A percentile compares a stretch with the other conserved stretches of the same genome.
Evolutionary conservation across 2,329 filamentous ascomycete species (phyloP).

Genomic region (Claviceps purpurea): DNA sequence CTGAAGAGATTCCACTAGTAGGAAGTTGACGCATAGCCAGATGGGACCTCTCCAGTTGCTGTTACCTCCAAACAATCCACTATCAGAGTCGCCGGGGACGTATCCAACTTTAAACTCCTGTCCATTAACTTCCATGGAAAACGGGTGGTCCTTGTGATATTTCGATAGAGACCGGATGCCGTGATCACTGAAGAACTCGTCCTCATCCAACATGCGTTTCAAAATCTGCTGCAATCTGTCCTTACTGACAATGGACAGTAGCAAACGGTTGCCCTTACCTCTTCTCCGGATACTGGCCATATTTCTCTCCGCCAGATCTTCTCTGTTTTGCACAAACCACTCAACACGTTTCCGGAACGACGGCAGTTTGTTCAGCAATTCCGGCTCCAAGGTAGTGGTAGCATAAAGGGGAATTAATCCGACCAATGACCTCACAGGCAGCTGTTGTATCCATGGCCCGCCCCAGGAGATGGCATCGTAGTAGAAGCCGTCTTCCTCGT

Average conservation of each 20-base stretch:
- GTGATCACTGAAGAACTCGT: constrained; percentile 81
- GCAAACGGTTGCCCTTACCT: constrained; percentile 77
- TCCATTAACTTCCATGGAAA: constrained; percentile 90
- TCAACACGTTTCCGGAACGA: constrained; percentile 86
- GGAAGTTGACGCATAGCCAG: constrained; percentile 92
- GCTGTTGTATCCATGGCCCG: constrained; percentile 81
- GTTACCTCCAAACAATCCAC: constrained; percentile 88
- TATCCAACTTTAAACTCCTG: constrained; percentile 81
- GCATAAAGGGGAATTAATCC: constrained; percentile 89
- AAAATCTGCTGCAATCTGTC: constrained; percentile 84
- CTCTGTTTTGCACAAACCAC: constrained; percentile 84
- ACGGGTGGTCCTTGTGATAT: constrained; percentile 78
- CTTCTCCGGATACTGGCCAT: constrained; percentile 86
- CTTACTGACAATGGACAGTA: constrained; percentile 83
- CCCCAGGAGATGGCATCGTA: constrained; percentile 97
- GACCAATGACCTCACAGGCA: constrained; percentile 83
- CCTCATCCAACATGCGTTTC: constrained; percentile 82
- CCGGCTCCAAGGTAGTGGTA: constrained; percentile 82
- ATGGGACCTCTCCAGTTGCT: constrained; percentile 96
- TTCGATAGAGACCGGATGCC: constrained; percentile 89
- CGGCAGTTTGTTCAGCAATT: constrained; percentile 82
- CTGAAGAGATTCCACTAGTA: constrained; percentile 87
- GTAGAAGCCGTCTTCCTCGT: constrained; percentile 93
- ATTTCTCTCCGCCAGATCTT: constrained; percentile 80
- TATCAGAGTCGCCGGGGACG: constrained; percentile 91